Evolutionary conservation across 2,329 filamentous ascomycete genomes (phyloP).

Genomic region (Alternaria solani): DNA sequence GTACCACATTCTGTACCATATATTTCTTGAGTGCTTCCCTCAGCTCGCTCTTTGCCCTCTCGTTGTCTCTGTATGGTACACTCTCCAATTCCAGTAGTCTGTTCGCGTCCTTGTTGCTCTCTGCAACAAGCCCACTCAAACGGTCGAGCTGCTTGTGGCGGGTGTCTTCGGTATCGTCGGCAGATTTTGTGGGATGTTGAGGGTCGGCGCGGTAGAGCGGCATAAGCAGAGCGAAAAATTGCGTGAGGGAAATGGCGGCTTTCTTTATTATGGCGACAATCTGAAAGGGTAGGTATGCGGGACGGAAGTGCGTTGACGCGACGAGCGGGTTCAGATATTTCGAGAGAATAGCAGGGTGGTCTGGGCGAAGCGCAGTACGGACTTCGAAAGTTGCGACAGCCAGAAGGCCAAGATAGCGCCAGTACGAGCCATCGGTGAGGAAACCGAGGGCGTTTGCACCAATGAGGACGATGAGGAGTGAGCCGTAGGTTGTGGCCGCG

Average conservation of each 20-base stretch:
- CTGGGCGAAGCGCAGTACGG: constrained; percentile 63
- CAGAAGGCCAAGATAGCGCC: constrained; percentile 61
- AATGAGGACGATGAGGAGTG: constrained; percentile 37
- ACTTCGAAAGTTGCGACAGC: constrained; percentile 66
- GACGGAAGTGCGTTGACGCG: constrained; percentile 54
- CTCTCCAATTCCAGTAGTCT: constrained; percentile 80
- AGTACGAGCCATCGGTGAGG: constrained; percentile 49
- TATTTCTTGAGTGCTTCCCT: constrained; percentile 81
- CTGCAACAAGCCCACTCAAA: constrained; percentile 66
- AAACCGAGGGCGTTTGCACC: constrained; percentile 48
- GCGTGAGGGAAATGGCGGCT: constrained; percentile 71
- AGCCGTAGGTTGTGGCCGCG: constrained; percentile 38
- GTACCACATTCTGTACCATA: constrained; percentile 79
- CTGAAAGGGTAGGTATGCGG: constrained; percentile 85
- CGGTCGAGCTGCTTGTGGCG: constrained; percentile 70
- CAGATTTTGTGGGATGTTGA: constrained; percentile 24
- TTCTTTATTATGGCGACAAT: constrained; percentile 78
- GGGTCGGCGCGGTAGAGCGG: constrained; percentile 47
- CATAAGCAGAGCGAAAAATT: constrained; percentile 47
- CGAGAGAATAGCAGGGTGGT: constrained; percentile 54
- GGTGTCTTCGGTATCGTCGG: constrained; percentile 42
- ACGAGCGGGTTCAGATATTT: constrained; percentile 59
- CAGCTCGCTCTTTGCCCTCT: constrained; percentile 66
- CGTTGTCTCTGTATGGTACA: constrained; percentile 80
- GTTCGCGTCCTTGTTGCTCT: constrained; percentile 73